A percentile compares a stretch with the other conserved stretches of the same genome.
These are phyloP conservation scores for Collybia sp. DNA, from an alignment of 768 basidiomycete species.

Conservation along the genomic window DNA sequence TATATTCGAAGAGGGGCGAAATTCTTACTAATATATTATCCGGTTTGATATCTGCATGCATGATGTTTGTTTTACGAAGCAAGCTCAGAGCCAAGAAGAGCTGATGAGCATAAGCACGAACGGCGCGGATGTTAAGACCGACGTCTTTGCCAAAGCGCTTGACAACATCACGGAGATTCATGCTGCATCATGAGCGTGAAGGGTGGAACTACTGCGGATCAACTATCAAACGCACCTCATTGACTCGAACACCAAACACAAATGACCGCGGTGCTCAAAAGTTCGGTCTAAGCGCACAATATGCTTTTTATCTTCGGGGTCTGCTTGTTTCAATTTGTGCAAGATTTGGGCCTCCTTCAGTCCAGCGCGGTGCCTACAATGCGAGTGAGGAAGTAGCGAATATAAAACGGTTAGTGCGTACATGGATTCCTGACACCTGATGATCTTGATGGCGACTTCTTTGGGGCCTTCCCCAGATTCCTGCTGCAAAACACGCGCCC, in stretches of 20 bases:
- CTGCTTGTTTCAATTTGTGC: slow-evolving; percentile 79
- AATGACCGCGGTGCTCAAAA: slow-evolving; percentile 95
- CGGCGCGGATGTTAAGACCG: slow-evolving; percentile 91
- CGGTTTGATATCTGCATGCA: slow-evolving; percentile 99
- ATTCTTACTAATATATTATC: slow-evolving; percentile 88
- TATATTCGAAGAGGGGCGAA: background rate
- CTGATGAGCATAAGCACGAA: slow-evolving; percentile 98
- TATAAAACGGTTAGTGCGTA: slow-evolving; percentile 35
- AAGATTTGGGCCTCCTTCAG: slow-evolving; percentile 89
- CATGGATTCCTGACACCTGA: slow-evolving; percentile 96
- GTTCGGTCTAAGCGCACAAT: slow-evolving; percentile 88
- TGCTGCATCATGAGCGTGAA: slow-evolving; percentile 41
- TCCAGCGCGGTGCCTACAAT: slow-evolving; percentile 85
- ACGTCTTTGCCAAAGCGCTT: slow-evolving; percentile 99
- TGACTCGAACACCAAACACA: slow-evolving; percentile 94
- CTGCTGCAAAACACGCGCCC: slow-evolving; percentile 73
- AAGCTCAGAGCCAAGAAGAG: slow-evolving; percentile 85
- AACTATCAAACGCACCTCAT: slow-evolving; percentile 72
- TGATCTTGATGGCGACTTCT: slow-evolving; percentile 98
- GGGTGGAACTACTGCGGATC: background rate
- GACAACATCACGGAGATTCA: slow-evolving; percentile 97
- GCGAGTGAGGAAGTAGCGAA: background rate
- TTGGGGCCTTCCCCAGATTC: slow-evolving; percentile 46
- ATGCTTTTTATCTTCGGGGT: slow-evolving; percentile 97
- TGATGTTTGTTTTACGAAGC: slow-evolving; percentile 85